Percentiles rank a stretch among this genome's conserved stretches.
Evolutionary conservation across 192 early-diverging fungal species (phyloP).

Genomic region (Backusella morwellensis): DNA sequence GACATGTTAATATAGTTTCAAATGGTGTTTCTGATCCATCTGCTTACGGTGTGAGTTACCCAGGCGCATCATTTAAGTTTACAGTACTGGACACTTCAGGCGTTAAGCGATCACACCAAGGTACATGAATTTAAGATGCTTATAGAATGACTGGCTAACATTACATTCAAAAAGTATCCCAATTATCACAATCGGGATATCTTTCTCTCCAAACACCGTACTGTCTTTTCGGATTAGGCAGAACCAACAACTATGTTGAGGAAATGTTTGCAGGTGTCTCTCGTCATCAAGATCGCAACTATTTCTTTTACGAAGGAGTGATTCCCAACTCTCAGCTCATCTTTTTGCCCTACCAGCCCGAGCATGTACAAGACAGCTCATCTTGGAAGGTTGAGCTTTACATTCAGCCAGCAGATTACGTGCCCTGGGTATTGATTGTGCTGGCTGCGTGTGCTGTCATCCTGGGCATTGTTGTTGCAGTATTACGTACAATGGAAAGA

Average conservation of each 20-base stretch:
- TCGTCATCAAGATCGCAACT: constrained; percentile 59
- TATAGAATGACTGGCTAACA: neutral
- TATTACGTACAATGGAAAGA: constrained; percentile 76
- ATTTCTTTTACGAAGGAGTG: constrained; percentile 73
- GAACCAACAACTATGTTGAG: constrained; percentile 97
- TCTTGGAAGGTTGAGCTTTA: constrained; percentile 87
- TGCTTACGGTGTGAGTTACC: constrained; percentile 79
- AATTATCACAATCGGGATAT: constrained; percentile 80
- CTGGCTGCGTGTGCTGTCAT: constrained; percentile 70
- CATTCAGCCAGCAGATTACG: constrained; percentile 83
- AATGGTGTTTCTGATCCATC: constrained; percentile 58
- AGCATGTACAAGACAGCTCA: constrained; percentile 37
- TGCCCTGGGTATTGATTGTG: constrained; percentile 78
- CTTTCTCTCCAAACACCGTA: constrained; percentile 77
- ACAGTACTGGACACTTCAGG: constrained; percentile 80
- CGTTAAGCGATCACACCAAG: constrained; percentile 70
- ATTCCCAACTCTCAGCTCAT: constrained; percentile 93
- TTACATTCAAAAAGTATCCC: constrained; percentile 50
- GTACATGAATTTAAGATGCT: constrained; percentile 17
- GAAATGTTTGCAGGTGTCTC: constrained; percentile 84
- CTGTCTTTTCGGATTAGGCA: constrained; percentile 81
- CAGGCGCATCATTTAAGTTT: constrained; percentile 87
- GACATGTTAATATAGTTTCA: constrained; percentile 38
- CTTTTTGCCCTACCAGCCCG: constrained; percentile 75
- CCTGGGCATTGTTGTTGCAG: constrained; percentile 68